phyloP scores from a whole-genome alignment of 2,329 filamentous ascomycete species.

The Microcera coccophila region DNA sequence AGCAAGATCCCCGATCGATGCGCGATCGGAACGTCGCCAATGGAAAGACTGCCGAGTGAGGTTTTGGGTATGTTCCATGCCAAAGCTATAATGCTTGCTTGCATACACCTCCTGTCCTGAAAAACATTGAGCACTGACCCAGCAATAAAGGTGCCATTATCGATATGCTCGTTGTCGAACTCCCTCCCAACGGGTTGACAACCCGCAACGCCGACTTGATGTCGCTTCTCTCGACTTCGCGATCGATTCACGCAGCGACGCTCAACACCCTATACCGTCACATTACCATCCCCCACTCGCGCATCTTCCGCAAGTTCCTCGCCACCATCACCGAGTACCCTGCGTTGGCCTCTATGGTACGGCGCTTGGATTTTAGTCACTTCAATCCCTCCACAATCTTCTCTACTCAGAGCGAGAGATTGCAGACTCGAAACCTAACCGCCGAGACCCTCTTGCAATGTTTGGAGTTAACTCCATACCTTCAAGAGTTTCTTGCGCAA shows the following conservation, averaged over 20 bases:
- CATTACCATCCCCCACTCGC: constrained; percentile 78
- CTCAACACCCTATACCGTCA: constrained; percentile 72
- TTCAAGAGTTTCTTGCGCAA: constrained; percentile 75
- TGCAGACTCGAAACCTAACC: constrained; percentile 71
- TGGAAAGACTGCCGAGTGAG: constrained; percentile 68
- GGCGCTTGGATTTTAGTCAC: constrained; percentile 78
- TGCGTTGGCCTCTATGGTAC: constrained; percentile 68
- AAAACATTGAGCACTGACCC: constrained; percentile 17
- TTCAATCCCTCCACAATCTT: constrained; percentile 78
- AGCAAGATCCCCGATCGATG: constrained; percentile 29
- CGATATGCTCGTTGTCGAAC: constrained; percentile 67
- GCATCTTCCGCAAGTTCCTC: constrained; percentile 79
- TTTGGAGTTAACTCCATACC: constrained; percentile 65
- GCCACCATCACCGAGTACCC: constrained; percentile 63
- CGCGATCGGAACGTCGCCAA: constrained; percentile 48
- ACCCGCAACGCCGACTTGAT: constrained; percentile 76
- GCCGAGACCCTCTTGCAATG: constrained; percentile 68
- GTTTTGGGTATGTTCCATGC: constrained; percentile 57
- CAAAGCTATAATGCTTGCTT: constrained; percentile 4
- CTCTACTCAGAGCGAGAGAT: constrained; percentile 68
- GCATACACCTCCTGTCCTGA: constrained; percentile 13
- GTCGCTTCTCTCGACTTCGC: constrained; percentile 72
- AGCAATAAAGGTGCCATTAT: constrained; percentile 62
- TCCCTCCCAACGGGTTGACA: constrained; percentile 67
- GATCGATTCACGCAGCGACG: constrained; percentile 67